phyloP scores from a whole-genome alignment of 2,329 filamentous ascomycete genomes.

The Tolypocladium amazonense region DNA sequence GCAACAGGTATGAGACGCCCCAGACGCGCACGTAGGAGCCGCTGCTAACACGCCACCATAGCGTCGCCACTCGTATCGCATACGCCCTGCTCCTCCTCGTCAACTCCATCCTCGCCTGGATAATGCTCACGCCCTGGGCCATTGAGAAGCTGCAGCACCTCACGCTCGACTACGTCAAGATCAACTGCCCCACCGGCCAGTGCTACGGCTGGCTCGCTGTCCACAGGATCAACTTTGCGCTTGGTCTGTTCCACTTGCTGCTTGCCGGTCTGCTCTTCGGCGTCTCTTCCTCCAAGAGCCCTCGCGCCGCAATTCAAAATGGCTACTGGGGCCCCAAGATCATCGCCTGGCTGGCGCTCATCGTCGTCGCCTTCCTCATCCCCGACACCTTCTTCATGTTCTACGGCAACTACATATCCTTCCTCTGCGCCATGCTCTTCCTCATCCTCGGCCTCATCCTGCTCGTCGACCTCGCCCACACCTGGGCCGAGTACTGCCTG shows the following conservation, averaged over 20 bases:
- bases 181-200: constrained; percentile 79
- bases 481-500: constrained; percentile 94
- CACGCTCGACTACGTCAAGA: constrained; percentile 91
- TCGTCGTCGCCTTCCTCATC: constrained; percentile 90
- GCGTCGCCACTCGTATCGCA: constrained; percentile 92
- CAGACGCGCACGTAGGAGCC: no score
- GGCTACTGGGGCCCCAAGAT: constrained; percentile 99
- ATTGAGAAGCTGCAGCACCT: constrained; percentile 90
- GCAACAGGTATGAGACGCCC: constrained; percentile 68
- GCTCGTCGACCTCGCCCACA: constrained; percentile 88
- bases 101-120: constrained; percentile 96
- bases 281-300: constrained; percentile 76
- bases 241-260: constrained; percentile 86
- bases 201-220: constrained; percentile 96
- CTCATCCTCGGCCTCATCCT: constrained; percentile 85
- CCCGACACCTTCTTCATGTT: constrained; percentile 90
- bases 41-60: constrained; percentile 21
- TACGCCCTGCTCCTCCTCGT: constrained; percentile 90
- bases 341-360: constrained; percentile 74
- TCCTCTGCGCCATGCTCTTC: constrained; percentile 84
- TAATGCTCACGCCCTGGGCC: constrained; percentile 98
- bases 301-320: constrained; percentile 83
- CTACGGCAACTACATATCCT: constrained; percentile 90
- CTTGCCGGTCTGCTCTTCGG: constrained; percentile 78
- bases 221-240: constrained; percentile 94